Evolutionary conservation across 805 yeast species (phyloP).

Genomic region (Schwanniomyces sp.): DNA sequence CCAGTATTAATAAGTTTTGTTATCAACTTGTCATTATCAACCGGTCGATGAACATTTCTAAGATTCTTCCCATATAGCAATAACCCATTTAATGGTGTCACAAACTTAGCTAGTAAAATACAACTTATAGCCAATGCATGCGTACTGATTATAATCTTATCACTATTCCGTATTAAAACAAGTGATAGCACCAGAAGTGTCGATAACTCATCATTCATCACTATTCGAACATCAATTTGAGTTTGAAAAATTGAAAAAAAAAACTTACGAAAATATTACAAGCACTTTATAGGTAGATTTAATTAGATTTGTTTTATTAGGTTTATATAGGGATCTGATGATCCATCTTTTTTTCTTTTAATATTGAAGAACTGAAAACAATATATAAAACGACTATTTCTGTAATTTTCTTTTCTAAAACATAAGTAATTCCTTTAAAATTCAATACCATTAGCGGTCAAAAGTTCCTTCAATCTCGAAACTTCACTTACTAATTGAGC

Average conservation of each 20-base stretch:
- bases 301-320: neutral
- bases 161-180: neutral
- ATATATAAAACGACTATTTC: neutral
- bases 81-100: slow-evolving; percentile 16
- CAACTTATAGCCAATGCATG: slow-evolving; percentile 3
- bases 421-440: slow-evolving; percentile 3
- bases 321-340: neutral
- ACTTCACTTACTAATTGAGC: slow-evolving; percentile 63
- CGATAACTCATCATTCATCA: neutral
- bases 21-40: neutral
- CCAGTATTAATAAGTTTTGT: slow-evolving; percentile 6
- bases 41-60: neutral
- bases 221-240: neutral
- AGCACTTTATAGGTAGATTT: neutral
- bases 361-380: neutral
- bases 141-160: neutral
- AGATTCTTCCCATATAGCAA: slow-evolving; percentile 23
- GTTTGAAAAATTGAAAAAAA: too few species aligned
- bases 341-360: neutral
- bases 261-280: neutral
- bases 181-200: neutral
- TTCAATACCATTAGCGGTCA: slow-evolving; percentile 28
- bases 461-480: slow-evolving; percentile 51
- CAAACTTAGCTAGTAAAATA: slow-evolving; percentile 14
- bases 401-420: neutral